Evolutionary conservation across 1,284 basidiomycete genomes (phyloP), one percentile per base, ranked within the genome.

Genomic region (Phylloboletellus chloephorus): DNA sequence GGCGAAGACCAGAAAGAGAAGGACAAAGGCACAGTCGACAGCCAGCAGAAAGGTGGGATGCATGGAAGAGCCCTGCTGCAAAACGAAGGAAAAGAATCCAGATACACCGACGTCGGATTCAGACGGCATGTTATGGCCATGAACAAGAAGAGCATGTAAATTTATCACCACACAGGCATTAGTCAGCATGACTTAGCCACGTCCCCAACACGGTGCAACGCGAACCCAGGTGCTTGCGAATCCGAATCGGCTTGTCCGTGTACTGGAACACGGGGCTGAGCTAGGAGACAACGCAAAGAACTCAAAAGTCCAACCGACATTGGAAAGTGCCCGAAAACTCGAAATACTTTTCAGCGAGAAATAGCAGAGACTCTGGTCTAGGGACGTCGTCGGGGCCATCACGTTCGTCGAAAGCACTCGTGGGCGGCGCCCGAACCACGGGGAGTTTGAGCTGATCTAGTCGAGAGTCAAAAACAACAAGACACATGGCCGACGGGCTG

Each of bases 51-150:
- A 85, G 0, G 69, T 73, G 0, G 85, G 82, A 48, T 84, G 64
- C 7, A 87, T 64, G 2, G 84, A 84, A 2, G 86, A 86, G 22
- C 85, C 85, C 10, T 84, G 83, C 32, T 66, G 72, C 10, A 88
- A 68, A 46, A 88, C 69, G 42, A 70, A 68, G 12, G 69, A 63
- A 41, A 82, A 59, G 50, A 82, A 69, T 7, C 26, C 44, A 5
- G 44, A 7, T 24, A 7, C 23, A 29, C 17, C 31, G 12, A 6
- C 34, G 31, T 53, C 44, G 15, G 43, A 33, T 39, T 50, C 51
- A 25, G 56, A 37, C 7, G 60, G 19, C 56, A 61, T 60, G 42
- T 28, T 37, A 5, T 25, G 12, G 20, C 7, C 40, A 28, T 31
- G 22, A 29, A 13, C 21, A 41, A 7, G 31, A 7, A 10, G 9